phyloP scores from a whole-genome alignment of 805 yeast species.

The Metschnikowia cerradonensis region DNA sequence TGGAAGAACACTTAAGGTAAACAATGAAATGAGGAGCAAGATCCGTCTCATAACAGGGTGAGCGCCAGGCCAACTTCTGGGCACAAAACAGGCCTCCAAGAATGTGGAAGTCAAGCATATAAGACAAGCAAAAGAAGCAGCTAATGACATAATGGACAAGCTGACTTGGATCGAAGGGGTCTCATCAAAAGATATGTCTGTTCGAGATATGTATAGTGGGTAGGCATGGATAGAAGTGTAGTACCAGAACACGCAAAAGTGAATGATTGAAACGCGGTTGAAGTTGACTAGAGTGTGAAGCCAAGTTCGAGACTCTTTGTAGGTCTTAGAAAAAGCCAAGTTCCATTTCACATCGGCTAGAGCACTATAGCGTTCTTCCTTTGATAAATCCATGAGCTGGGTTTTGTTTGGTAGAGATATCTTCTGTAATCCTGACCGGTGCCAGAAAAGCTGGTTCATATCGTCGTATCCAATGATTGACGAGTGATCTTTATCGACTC shows the following conservation, averaged over 20 bases:
- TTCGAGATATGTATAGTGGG: conserved; percentile 58
- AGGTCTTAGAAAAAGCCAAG: conserved; percentile 81
- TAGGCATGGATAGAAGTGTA: conserved; percentile 68
- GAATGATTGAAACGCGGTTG: conserved; percentile 69
- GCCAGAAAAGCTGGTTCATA: conserved; percentile 86
- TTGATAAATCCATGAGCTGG: conserved; percentile 49
- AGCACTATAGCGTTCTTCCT: conserved; percentile 51
- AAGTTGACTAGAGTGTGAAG: conserved; percentile 91
- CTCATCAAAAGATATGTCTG: conserved; percentile 50
- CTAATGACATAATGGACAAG: conserved; percentile 58
- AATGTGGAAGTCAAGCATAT: conserved; percentile 54
- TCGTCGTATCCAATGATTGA: conserved; percentile 83
- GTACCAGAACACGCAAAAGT: conserved; percentile 71
- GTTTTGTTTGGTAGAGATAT: conserved; percentile 44
- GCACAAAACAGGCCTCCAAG: conserved; percentile 60
- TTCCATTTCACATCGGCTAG: conserved; percentile 62
- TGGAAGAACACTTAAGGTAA: conserved; percentile 49
- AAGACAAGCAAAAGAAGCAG: conserved; percentile 56
- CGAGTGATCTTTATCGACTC: conserved; percentile 60
- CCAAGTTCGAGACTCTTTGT: conserved; percentile 96
- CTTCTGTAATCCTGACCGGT: conserved; percentile 60
- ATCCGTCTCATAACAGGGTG: conserved; percentile 52
- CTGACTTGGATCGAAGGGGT: conserved; percentile 56
- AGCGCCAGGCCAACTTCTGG: conserved; percentile 72
- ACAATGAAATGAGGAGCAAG: conserved; percentile 35